A percentile compares a stretch with the other conserved stretches of the same genome.
These are phyloP conservation scores for Boletus rubescentipes DNA, from an alignment of 768 basidiomycete genomes.

Conservation along the genomic window DNA sequence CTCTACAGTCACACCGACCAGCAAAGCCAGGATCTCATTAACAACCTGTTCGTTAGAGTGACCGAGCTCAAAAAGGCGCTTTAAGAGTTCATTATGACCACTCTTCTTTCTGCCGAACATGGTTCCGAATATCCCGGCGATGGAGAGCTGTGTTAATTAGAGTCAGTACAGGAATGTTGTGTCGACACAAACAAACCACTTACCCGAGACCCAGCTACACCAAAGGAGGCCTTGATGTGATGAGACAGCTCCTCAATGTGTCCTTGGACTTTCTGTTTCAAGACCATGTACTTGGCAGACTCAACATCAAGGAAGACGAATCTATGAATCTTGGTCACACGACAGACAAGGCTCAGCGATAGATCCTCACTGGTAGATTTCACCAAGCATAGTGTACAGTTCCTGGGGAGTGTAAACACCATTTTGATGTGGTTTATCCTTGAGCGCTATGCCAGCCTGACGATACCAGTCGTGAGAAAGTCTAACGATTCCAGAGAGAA, in stretches of 20 bases:
- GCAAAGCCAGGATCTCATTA: constrained; percentile 68
- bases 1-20: constrained; percentile 68
- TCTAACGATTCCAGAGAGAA: neutral
- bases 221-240: constrained; percentile 55
- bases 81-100: constrained; percentile 49
- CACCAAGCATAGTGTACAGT: constrained; percentile 61
- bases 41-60: constrained; percentile 60
- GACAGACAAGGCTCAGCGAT: neutral
- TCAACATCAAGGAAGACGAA: constrained; percentile 78
- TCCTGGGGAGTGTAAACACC: constrained; percentile 64
- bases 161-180: neutral
- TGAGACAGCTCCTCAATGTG: constrained; percentile 53
- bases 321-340: constrained; percentile 35
- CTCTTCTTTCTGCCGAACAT: constrained; percentile 48
- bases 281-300: constrained; percentile 52
- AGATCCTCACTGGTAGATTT: constrained; percentile 63
- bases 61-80: constrained; percentile 55
- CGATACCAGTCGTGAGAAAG: neutral
- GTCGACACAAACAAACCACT: constrained; percentile 1
- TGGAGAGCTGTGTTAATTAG: constrained; percentile 27
- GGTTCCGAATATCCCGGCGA: constrained; percentile 44
- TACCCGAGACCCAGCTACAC: constrained; percentile 45
- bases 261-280: constrained; percentile 49
- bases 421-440: constrained; percentile 48
- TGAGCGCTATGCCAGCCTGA: constrained; percentile 73